These are phyloP conservation scores for Auricularia heimuer DNA, from an alignment of 768 basidiomycete genomes.

Conservation along the genomic window DNA sequence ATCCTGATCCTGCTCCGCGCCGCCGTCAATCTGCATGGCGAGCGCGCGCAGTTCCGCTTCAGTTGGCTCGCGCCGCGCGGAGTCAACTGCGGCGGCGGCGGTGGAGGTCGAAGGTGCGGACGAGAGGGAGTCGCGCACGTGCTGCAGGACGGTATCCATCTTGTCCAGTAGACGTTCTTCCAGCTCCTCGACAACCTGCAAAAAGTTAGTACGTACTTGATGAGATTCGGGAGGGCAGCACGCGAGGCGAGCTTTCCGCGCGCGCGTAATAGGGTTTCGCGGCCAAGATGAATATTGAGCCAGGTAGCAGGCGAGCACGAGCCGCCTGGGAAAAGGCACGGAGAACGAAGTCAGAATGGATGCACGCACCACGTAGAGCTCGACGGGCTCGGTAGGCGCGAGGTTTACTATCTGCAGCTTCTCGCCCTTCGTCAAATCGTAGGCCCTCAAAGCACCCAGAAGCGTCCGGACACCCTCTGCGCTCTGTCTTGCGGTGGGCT, in stretches of 20 bases:
- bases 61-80: conserved; percentile 4
- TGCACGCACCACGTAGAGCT: conserved; percentile 75
- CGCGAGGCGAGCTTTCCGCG: too few species aligned
- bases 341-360: neutral
- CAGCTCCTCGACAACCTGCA: conserved; percentile 85
- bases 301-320: too few species aligned
- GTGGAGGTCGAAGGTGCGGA: conserved; percentile 1
- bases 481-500: conserved; percentile 59
- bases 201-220: too few species aligned
- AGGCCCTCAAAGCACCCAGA: conserved; percentile 45
- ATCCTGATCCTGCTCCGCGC: conserved; percentile 17
- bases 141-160: conserved; percentile 54
- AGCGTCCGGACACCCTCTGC: conserved; percentile 54
- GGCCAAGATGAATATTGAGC: too few species aligned
- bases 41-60: conserved; percentile 11
- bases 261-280: too few species aligned
- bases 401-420: conserved; percentile 90
- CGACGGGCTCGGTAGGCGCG: conserved; percentile 69
- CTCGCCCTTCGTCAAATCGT: conserved; percentile 79
- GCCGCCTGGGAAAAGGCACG: too few species aligned
- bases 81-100: neutral
- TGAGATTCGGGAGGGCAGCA: too few species aligned
- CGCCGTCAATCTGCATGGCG: conserved; percentile 7
- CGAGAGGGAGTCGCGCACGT: conserved; percentile 38
- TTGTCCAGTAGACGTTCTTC: conserved; percentile 69